Evolutionary conservation across 2,329 filamentous ascomycete genomes (phyloP), one percentile per base, ranked within the genome.

Genomic region (Talaromyces sp.): DNA sequence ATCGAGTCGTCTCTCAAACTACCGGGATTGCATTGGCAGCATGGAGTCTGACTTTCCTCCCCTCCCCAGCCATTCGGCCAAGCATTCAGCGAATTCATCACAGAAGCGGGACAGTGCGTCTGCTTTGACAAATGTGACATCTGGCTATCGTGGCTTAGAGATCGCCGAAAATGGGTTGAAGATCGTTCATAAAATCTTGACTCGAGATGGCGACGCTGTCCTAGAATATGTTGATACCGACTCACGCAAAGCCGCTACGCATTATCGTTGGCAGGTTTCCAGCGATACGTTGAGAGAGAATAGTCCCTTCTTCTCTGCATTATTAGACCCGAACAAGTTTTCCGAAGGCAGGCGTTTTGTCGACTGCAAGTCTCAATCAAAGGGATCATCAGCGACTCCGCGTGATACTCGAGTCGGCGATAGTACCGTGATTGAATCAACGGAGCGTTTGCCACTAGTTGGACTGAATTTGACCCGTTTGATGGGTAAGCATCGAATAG

Each of bases 311-410:
- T 81, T 81, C 60, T 67, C 72, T 22, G 76, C 73, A 22, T 69
- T 81, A 13, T 68, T 81, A 17, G 78, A 81, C 41, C 75, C 77
- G 2, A 69, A 73, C 15, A 81, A 81, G 62, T 81, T 81, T 62
- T 72, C 71, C 1, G 79, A 81, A 66, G 79, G 79, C 6, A 73
- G 72, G 57, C 58, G 70, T 3, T 70, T 81, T 65, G 68, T 71
- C 61, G 69, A 73, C 70, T 74, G 67, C 56, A 70, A 67, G 19
- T 45, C 50, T 39, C 50, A 57, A 19, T 64, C 52, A 8, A 61
- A 61, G 31, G 54, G 66, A 54, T 68, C 71, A 39, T 64, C 64
- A 19, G 62, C 56, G 8, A 22, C 19, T 13, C 31, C 15, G 3
- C 47, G 17, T 49, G 49, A 33, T 57, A 54, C 39, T 39, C 35